These are phyloP conservation scores for Petunia axillaris DNA, from an alignment of 257 asterid species.

Conservation along the genomic window DNA sequence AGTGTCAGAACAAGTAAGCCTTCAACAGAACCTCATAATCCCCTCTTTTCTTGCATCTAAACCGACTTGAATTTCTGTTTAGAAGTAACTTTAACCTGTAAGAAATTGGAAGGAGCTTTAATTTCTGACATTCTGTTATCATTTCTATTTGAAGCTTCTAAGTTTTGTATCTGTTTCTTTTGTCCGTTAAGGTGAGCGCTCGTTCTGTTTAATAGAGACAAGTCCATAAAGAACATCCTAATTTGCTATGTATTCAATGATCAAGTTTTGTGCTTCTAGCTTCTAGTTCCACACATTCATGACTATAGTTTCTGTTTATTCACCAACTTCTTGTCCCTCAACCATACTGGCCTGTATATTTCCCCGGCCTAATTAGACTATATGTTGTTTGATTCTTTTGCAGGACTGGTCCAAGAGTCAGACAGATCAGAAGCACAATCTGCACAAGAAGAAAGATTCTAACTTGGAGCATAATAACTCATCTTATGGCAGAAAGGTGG, in stretches of 20 bases:
- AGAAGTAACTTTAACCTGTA: neutral
- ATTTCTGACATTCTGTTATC: neutral
- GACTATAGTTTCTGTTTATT: too few species aligned
- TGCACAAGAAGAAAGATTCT: slow-evolving; percentile 29
- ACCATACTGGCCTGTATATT: neutral
- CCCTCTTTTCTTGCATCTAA: neutral
- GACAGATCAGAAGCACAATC: slow-evolving; percentile 8
- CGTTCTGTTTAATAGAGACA: too few species aligned
- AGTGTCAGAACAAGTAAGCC: slow-evolving; percentile 46
- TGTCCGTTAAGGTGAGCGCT: too few species aligned
- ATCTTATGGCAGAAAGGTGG: slow-evolving; percentile 3
- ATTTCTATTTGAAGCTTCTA: neutral
- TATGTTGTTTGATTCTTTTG: slow-evolving; percentile 21
- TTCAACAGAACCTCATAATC: neutral
- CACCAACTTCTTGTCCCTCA: neutral
- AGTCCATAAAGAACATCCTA: too few species aligned
- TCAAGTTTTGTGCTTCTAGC: too few species aligned
- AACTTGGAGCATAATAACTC: slow-evolving; percentile 17
- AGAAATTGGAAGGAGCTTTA: neutral
- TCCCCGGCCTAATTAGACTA: neutral
- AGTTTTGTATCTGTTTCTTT: too few species aligned
- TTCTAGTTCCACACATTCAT: too few species aligned
- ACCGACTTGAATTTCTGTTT: neutral
- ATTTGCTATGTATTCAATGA: too few species aligned
- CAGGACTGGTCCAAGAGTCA: slow-evolving; percentile 44